A percentile compares a stretch with the other conserved stretches of the same genome.
Evolutionary conservation across 257 asterid species (phyloP).

Genomic region (Ilex asprella): DNA sequence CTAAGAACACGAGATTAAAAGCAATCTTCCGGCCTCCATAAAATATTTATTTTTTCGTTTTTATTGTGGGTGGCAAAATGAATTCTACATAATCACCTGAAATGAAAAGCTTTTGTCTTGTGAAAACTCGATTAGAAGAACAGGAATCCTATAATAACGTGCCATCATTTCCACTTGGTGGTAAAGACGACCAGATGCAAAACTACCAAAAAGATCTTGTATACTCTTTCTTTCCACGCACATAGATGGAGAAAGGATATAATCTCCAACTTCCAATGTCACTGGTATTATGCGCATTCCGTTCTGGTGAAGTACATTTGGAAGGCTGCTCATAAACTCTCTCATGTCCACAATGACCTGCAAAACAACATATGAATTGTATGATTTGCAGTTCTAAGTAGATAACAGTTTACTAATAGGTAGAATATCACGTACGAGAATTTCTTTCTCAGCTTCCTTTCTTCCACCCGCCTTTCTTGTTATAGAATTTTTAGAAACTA

Average conservation of each 20-base stretch:
- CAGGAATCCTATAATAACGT: constrained; percentile 87
- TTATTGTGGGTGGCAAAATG: too few relatives aligned
- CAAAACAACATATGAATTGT: constrained; percentile 2
- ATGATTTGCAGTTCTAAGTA: not conserved
- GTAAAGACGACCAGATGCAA: constrained; percentile 89
- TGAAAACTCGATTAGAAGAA: constrained; percentile 93
- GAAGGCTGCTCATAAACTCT: constrained; percentile 99
- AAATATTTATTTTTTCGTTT: too few relatives aligned
- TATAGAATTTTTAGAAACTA: constrained; percentile 50
- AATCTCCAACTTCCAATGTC: constrained; percentile 96
- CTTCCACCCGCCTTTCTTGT: constrained; percentile 96
- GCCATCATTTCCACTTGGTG: constrained; percentile 99
- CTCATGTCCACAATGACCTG: constrained; percentile 99
- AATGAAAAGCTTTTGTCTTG: constrained; percentile 98
- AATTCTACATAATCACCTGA: constrained; percentile 39
- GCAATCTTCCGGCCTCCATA: not conserved
- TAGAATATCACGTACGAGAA: constrained; percentile 52
- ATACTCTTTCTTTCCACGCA: constrained; percentile 96
- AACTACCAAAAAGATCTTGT: constrained; percentile 88
- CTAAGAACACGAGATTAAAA: not conserved
- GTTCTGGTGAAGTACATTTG: constrained; percentile 90
- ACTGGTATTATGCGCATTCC: constrained; percentile 90
- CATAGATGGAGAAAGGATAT: constrained; percentile 85
- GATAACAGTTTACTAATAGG: constrained; percentile 1
- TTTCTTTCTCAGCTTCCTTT: constrained; percentile 70